Evolutionary conservation across 768 basidiomycete genomes (phyloP).

Genomic region (Nidularia pulvinata): DNA sequence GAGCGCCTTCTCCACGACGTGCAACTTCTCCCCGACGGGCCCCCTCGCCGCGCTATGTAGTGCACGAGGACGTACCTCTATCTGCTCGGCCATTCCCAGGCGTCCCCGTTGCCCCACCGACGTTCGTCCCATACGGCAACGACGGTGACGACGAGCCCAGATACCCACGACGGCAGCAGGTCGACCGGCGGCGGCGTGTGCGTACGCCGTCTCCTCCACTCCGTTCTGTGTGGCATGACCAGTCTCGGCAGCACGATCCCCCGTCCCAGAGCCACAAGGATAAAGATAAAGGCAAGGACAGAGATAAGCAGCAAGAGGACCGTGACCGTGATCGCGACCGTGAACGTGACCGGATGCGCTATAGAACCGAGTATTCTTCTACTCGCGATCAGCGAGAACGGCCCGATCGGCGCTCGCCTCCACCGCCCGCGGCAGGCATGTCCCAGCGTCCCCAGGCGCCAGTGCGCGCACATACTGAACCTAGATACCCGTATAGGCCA

Average conservation of each 20-base stretch:
- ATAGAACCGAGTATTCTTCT: neutral
- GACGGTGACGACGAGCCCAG: neutral
- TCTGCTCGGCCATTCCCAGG: neutral
- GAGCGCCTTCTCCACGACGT: neutral
- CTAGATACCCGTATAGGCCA: neutral
- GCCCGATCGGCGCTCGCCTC: neutral
- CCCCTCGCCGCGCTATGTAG: neutral
- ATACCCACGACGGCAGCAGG: neutral
- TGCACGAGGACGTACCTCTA: neutral
- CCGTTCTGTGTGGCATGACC: neutral
- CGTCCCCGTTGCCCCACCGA: neutral
- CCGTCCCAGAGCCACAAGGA: neutral
- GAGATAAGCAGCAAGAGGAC: too few relatives aligned
- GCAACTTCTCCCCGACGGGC: neutral
- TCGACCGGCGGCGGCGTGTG: neutral
- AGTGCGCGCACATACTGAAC: too few relatives aligned
- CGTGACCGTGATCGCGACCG: too few relatives aligned
- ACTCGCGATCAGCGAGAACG: neutral
- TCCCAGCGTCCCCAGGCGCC: too few relatives aligned
- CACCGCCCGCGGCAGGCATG: too few relatives aligned
- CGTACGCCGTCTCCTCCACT: neutral
- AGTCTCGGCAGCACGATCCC: neutral
- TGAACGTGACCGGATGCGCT: too few relatives aligned
- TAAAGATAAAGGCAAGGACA: neutral
- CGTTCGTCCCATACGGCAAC: conserved; percentile 1